phyloP scores from a whole-genome alignment of 2,329 filamentous ascomycete species.

The Botrytis fabae region DNA sequence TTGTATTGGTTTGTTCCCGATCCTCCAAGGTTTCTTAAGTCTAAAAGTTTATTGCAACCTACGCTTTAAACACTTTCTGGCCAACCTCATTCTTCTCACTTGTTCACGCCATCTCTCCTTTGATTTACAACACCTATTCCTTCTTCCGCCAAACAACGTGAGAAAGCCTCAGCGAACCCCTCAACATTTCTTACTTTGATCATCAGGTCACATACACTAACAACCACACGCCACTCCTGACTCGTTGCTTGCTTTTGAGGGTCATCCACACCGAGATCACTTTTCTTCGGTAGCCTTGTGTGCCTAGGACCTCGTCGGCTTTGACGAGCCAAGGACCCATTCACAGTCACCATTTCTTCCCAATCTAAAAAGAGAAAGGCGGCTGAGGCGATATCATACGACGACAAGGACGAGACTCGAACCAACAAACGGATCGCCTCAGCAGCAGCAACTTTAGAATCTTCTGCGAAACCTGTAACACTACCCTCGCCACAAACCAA shows the following conservation, averaged over 20 bases:
- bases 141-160: neutral
- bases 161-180: neutral
- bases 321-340: conserved; percentile 34
- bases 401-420: conserved; percentile 41
- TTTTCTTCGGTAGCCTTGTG: conserved; percentile 34
- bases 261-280: conserved; percentile 11
- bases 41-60: conserved; percentile 10
- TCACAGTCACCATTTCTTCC: conserved; percentile 52
- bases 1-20: neutral
- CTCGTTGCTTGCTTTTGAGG: conserved; percentile 6
- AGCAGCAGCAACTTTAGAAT: conserved; percentile 38
- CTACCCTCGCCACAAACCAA: conserved; percentile 59
- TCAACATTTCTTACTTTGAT: neutral
- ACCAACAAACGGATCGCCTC: conserved; percentile 42
- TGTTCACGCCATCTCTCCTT: neutral
- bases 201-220: neutral
- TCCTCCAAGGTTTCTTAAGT: neutral
- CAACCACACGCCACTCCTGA: conserved; percentile 13
- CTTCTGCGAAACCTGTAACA: conserved; percentile 27
- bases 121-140: neutral
- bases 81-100: neutral
- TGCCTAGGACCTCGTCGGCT: conserved; percentile 35
- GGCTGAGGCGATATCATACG: conserved; percentile 45
- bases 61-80: neutral
- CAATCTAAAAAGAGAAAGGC: conserved; percentile 54